phyloP scores from a whole-genome alignment of 805 yeast species.

The Ogataea henricii region DNA sequence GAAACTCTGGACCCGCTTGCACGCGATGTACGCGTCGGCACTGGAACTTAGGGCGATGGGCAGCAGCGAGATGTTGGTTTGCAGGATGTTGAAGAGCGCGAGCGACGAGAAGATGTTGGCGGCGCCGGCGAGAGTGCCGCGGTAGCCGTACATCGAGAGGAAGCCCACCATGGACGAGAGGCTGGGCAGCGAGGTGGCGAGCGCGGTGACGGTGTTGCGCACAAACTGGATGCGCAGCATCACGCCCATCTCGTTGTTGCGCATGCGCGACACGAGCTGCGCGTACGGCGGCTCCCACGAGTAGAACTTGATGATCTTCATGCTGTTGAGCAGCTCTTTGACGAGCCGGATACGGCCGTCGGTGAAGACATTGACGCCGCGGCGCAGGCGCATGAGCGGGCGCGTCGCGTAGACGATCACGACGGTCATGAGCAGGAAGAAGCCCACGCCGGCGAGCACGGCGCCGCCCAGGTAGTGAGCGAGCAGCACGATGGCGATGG shows the following conservation, averaged over 20 bases:
- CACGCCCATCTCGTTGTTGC: slow-evolving; percentile 61
- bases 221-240: slow-evolving; percentile 65
- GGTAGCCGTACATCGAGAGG: slow-evolving; percentile 41
- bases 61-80: slow-evolving; percentile 63
- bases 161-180: slow-evolving; percentile 69
- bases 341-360: slow-evolving; percentile 76
- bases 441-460: slow-evolving; percentile 68
- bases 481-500: slow-evolving; percentile 63
- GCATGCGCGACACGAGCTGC: slow-evolving; percentile 51
- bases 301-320: slow-evolving; percentile 83
- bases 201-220: slow-evolving; percentile 63
- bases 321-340: slow-evolving; percentile 75
- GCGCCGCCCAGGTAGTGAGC: slow-evolving; percentile 70
- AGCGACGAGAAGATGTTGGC: slow-evolving; percentile 71
- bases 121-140: slow-evolving; percentile 44
- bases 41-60: slow-evolving; percentile 72
- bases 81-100: slow-evolving; percentile 62
- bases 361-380: slow-evolving; percentile 60
- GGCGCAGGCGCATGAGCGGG: slow-evolving; percentile 55
- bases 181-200: slow-evolving; percentile 66
- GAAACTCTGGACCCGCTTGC: slow-evolving; percentile 55
- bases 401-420: slow-evolving; percentile 50
- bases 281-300: slow-evolving; percentile 89
- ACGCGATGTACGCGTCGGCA: slow-evolving; percentile 65
- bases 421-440: slow-evolving; percentile 52